Conservation (phyloP, 768 basidiomycete genomes). For the Brasilioporus rufonigricans region DNA sequence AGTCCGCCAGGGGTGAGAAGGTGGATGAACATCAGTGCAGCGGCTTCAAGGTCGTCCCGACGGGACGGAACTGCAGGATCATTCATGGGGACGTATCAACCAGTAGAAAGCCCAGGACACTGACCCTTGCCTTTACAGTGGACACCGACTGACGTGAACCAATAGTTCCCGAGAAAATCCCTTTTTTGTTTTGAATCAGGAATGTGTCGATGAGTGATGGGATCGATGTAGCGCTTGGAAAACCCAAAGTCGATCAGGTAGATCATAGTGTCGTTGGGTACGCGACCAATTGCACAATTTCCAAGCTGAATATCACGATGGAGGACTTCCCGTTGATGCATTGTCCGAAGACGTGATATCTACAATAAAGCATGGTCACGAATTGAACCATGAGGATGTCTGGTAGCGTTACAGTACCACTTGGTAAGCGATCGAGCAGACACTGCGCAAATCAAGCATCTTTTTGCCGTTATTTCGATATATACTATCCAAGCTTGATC, state of each 20-base stretch:
- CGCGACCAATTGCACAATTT: slow-evolving; percentile 65
- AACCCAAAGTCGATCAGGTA: slow-evolving; percentile 90
- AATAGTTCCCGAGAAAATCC: slow-evolving; percentile 82
- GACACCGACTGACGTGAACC: slow-evolving; percentile 77
- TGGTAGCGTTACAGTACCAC: slow-evolving; percentile 47
- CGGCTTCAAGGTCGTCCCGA: slow-evolving; percentile 76
- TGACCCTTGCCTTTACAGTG: slow-evolving; percentile 75
- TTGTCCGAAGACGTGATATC: slow-evolving; percentile 71
- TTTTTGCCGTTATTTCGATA: slow-evolving; percentile 55
- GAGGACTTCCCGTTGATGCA: slow-evolving; percentile 71
- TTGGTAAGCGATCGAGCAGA: slow-evolving; percentile 75
- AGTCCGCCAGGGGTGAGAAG: slow-evolving; percentile 74
- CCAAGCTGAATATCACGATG: slow-evolving; percentile 81
- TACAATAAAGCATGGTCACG: slow-evolving; percentile 27
- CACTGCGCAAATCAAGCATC: slow-evolving; percentile 65
- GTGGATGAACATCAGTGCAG: slow-evolving; percentile 78
- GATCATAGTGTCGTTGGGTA: slow-evolving; percentile 55
- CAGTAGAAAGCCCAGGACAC: slow-evolving; percentile 16
- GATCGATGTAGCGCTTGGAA: slow-evolving; percentile 75
- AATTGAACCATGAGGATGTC: neutral
- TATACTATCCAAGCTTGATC: slow-evolving; percentile 63
- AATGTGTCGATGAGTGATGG: slow-evolving; percentile 62
- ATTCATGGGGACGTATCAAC: slow-evolving; percentile 21
- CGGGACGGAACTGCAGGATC: slow-evolving; percentile 63
- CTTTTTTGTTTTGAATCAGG: slow-evolving; percentile 64